phyloP scores from a whole-genome alignment of 2,329 filamentous ascomycete genomes.

The Pseudopyricularia javanii region DNA sequence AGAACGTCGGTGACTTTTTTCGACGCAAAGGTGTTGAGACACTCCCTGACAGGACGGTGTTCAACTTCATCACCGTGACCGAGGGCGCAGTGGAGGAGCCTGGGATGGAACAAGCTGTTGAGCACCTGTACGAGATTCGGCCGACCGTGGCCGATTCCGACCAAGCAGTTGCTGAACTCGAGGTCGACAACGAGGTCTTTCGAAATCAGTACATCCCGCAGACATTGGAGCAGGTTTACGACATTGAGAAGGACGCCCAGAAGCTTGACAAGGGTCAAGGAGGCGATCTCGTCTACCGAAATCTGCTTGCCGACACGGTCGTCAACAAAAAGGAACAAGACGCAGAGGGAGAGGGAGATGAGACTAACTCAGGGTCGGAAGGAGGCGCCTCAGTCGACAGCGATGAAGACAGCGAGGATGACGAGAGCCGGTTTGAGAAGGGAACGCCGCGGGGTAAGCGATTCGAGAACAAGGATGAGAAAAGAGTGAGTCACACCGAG shows the following conservation, averaged over 20 bases:
- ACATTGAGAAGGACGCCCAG: slow-evolving; percentile 82
- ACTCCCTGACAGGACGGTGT: slow-evolving; percentile 66
- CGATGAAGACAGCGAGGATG: slow-evolving; percentile 28
- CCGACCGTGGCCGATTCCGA: slow-evolving; percentile 24
- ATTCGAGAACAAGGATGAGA: slow-evolving; percentile 84
- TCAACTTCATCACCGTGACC: slow-evolving; percentile 64
- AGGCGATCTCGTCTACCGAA: slow-evolving; percentile 71
- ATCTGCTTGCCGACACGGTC: slow-evolving; percentile 63
- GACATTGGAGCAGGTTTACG: slow-evolving; percentile 90
- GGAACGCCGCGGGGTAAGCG: slow-evolving; percentile 65
- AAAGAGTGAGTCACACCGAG: slow-evolving; percentile 44
- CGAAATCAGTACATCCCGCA: slow-evolving; percentile 94
- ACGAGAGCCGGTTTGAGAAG: slow-evolving; percentile 48
- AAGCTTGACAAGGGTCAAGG: slow-evolving; percentile 63
- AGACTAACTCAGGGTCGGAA: slow-evolving; percentile 14
- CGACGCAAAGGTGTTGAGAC: slow-evolving; percentile 70
- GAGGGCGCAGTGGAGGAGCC: slow-evolving; percentile 49
- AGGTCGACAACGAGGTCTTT: slow-evolving; percentile 85
- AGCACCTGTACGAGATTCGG: slow-evolving; percentile 52
- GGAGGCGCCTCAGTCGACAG: slow-evolving; percentile 29
- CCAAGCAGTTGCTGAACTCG: slow-evolving; percentile 37
- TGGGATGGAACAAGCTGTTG: slow-evolving; percentile 38
- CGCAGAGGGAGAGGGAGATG: slow-evolving; percentile 24
- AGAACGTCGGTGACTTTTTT: slow-evolving; percentile 94
- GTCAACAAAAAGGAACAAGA: slow-evolving; percentile 22